These are phyloP conservation scores for Gracilaria domingensis DNA, from an alignment of 23 red algal genomes.

Conservation along the genomic window DNA sequence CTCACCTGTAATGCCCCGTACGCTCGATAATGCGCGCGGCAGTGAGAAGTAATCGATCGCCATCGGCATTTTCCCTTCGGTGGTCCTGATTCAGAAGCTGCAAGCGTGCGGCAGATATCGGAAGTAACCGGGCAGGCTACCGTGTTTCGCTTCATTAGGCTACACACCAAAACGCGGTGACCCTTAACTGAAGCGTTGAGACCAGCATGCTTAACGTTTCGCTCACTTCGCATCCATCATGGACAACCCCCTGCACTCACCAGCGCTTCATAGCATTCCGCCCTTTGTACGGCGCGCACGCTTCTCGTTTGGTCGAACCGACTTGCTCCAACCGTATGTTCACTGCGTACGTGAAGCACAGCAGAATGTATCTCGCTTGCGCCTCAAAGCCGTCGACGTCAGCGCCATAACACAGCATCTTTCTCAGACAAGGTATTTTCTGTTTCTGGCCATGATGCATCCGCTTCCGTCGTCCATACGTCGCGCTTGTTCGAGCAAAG, in stretches of 20 bases:
- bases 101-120: no score
- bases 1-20: no score
- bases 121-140: no score
- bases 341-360: not conserved
- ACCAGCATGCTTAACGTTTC: no score
- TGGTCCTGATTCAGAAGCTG: no score
- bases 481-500: not conserved
- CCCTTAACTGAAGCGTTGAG: no score
- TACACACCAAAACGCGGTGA: no score
- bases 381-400: not conserved
- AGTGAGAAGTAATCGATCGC: no score
- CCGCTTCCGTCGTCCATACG: not conserved
- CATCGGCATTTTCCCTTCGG: no score
- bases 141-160: no score
- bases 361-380: not conserved
- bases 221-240: not conserved
- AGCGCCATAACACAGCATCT: not conserved
- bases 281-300: not conserved
- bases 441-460: not conserved
- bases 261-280: not conserved
- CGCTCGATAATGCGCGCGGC: no score
- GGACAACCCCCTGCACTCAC: not conserved
- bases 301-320: not conserved
- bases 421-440: not conserved
- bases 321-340: not conserved